Evolutionary conservation across 495 filamentous ascomycete species (phyloP).

Genomic region (Aspergillus leporis): DNA sequence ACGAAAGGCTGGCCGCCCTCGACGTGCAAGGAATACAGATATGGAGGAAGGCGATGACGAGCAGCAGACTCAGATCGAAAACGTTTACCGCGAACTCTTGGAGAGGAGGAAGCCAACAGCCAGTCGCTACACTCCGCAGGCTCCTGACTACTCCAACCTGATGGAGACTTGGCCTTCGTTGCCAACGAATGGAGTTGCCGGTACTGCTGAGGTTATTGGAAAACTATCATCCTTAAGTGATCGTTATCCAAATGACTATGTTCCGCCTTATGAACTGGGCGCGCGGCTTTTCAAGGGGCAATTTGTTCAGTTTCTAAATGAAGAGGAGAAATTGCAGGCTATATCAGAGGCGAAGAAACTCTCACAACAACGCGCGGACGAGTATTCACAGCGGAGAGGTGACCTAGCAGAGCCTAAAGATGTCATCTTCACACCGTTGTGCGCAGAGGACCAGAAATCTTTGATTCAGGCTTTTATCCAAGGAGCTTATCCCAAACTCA

Average conservation of each 20-base stretch:
- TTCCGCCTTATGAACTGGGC: conserved; percentile 41
- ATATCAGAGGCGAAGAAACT: conserved; percentile 37
- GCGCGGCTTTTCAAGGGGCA: conserved; percentile 41
- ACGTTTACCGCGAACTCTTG: conserved; percentile 33
- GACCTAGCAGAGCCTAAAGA: conserved; percentile 39
- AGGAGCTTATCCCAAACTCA: conserved; percentile 39
- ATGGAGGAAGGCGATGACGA: conserved; percentile 27
- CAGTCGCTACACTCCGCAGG: conserved; percentile 37
- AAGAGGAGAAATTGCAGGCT: conserved; percentile 40
- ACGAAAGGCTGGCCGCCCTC: conserved; percentile 19
- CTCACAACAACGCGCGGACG: conserved; percentile 39
- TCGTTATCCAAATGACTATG: conserved; percentile 41
- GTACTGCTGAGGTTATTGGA: conserved; percentile 35
- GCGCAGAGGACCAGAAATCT: conserved; percentile 56
- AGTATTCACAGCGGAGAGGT: conserved; percentile 42
- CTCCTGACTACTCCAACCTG: conserved; percentile 30
- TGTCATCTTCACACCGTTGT: conserved; percentile 44
- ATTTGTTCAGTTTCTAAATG: conserved; percentile 41
- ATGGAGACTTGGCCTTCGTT: conserved; percentile 47
- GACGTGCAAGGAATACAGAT: conserved; percentile 13
- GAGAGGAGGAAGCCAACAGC: conserved; percentile 32
- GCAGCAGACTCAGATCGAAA: conserved; percentile 29
- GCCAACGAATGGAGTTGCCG: conserved; percentile 31
- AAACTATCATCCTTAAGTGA: conserved; percentile 38
- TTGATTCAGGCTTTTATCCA: conserved; percentile 75